Base-by-base conservation (phyloP, 2,329 filamentous ascomycete genomes). In the Torrubiella hemipterigena region DNA sequence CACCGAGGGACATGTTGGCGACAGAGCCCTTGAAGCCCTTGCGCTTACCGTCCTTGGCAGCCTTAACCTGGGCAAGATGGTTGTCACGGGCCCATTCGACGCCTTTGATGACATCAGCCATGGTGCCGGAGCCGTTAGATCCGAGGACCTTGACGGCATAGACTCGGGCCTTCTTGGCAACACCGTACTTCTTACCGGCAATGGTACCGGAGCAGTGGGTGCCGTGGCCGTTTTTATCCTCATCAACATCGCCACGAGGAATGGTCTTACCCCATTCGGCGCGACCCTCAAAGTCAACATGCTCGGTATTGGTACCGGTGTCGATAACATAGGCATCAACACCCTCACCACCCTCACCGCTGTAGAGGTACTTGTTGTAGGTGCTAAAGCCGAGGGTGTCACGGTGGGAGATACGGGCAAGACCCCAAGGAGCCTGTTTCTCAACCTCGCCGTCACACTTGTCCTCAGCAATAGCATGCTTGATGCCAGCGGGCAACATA, bases 141-240 rank as follows among this genome's bases (percentile, higher is more conserved):
- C 81, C 77, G 47, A 98, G 81, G 24, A 98, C 91, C 79, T 98
- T 98, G 69, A 98, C 87, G 43, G 91, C 91, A 52, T 93, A 87
- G 58, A 98, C 69, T 48, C 84, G 77, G 54, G 93, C 91, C 76
- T 96, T 95, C 80, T 98, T 98, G 57, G 91, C 89, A 42, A 98
- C 91, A 74, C 91, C 91, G 55, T 94, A 98, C 70, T 94, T 95
- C 77, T 91, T 93, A 56, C 93, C 91, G 43, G 83, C 91, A 50
- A 98, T 80, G 40, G 93, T 98, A 48, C 91, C 91, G 42, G 91
- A 96, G 77, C 91, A 98, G 73, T 98, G 91, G 51, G 91, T 98
- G 50, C 91, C 91, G 69, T 98, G 91, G 40, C 91, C 91, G 50
- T 98, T 98, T 58, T 91, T 91, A 63, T 98, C 91, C 46, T 74